phyloP scores from a whole-genome alignment of 169 alveolate species.

The Plasmodium coatneyi region DNA sequence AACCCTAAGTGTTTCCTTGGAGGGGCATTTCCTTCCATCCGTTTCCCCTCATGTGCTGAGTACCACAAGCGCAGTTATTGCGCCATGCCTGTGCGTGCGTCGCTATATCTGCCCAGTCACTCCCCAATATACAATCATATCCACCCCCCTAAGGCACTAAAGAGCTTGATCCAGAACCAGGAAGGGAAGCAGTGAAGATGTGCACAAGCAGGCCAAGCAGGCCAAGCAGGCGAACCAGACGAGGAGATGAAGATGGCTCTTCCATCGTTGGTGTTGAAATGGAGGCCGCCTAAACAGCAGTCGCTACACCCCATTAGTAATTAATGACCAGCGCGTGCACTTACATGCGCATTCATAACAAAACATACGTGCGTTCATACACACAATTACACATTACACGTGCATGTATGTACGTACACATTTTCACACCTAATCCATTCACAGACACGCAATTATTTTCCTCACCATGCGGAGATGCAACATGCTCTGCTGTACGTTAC shows the following conservation, averaged over 20 bases:
- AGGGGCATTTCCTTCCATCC: not conserved
- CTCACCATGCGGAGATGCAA: not conserved
- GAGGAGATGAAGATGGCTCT: not conserved
- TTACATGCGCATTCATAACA: not conserved
- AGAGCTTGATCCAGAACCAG: slow-evolving; percentile 50
- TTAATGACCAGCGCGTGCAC: not conserved
- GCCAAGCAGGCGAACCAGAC: not conserved
- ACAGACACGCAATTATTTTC: not conserved
- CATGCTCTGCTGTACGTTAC: not conserved
- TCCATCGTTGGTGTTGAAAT: not conserved
- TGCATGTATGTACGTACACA: not conserved
- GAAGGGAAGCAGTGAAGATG: not conserved
- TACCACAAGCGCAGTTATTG: not conserved
- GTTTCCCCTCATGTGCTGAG: not conserved
- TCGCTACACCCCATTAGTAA: not conserved
- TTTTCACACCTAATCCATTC: not conserved
- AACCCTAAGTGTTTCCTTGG: no score
- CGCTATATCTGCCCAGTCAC: not conserved
- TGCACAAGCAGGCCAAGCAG: not conserved
- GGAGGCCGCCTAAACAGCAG: not conserved
- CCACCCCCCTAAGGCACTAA: slow-evolving; percentile 11
- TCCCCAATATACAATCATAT: not conserved
- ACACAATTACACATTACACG: not conserved
- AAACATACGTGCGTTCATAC: not conserved
- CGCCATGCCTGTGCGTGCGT: not conserved